These are phyloP conservation scores for Epichloe uncinata DNA, from an alignment of 2,329 filamentous ascomycete species.

Conservation along the genomic window DNA sequence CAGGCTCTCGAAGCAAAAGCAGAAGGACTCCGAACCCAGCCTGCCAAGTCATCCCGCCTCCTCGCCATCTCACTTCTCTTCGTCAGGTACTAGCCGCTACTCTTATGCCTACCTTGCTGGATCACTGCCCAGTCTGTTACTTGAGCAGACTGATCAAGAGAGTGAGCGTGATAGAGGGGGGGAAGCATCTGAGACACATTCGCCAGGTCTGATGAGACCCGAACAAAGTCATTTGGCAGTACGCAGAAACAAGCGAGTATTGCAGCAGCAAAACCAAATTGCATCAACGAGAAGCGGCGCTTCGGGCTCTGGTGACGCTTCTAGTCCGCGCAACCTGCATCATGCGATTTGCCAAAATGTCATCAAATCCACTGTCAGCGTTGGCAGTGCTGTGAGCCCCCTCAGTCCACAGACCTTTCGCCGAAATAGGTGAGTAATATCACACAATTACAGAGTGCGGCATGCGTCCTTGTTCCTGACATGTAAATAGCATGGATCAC, in stretches of 20 bases:
- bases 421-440: background rate
- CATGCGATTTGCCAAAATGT: background rate
- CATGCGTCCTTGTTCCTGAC: background rate
- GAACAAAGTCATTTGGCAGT: background rate
- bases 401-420: background rate
- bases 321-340: background rate
- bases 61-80: background rate
- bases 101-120: slow-evolving; percentile 2
- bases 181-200: background rate
- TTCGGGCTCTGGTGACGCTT: background rate
- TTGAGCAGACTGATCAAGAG: background rate
- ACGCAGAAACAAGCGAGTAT: background rate
- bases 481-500: background rate
- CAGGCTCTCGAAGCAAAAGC: slow-evolving; percentile 1
- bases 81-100: background rate
- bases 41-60: background rate
- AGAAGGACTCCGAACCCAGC: background rate
- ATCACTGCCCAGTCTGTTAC: background rate
- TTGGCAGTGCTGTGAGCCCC: background rate
- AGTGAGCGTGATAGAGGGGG: background rate
- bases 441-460: background rate
- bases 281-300: background rate
- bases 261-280: background rate
- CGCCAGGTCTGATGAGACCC: background rate
- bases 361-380: background rate